Conservation (phyloP, 2,329 filamentous ascomycete species). For the Phyllosticta citribraziliensis region DNA sequence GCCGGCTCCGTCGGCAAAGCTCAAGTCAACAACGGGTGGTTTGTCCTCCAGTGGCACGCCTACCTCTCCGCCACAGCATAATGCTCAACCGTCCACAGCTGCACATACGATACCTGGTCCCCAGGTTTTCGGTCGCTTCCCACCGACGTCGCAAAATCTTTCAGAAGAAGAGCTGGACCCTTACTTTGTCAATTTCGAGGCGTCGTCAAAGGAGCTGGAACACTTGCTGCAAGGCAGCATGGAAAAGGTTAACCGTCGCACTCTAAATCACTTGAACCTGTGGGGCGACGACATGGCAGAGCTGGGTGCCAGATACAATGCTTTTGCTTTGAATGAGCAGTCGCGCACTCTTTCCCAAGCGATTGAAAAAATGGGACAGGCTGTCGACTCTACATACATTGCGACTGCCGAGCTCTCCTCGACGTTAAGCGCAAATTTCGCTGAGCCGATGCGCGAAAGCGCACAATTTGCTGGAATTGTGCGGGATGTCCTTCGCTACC, state of each 20-base stretch:
- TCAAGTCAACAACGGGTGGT: constrained; percentile 48
- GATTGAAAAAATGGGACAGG: constrained; percentile 90
- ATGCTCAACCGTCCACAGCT: constrained; percentile 42
- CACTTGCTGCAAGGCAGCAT: constrained; percentile 81
- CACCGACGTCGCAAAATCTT: constrained; percentile 63
- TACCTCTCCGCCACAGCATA: constrained; percentile 42
- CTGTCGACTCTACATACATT: constrained; percentile 91
- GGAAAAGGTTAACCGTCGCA: constrained; percentile 90
- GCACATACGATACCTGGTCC: constrained; percentile 48
- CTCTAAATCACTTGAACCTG: constrained; percentile 73
- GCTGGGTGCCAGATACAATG: constrained; percentile 90
- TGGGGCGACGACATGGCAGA: constrained; percentile 84
- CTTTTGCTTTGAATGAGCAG: constrained; percentile 88
- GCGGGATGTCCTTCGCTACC: constrained; percentile 74
- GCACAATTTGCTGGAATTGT: constrained; percentile 96
- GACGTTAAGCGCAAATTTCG: constrained; percentile 83
- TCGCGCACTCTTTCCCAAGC: constrained; percentile 80
- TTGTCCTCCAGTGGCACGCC: constrained; percentile 43
- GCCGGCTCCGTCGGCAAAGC: constrained; percentile 74
- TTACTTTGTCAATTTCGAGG: constrained; percentile 90
- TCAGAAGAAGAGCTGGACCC: constrained; percentile 88
- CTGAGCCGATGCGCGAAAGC: constrained; percentile 95
- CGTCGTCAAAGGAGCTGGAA: constrained; percentile 85
- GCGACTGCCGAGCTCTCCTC: constrained; percentile 85
- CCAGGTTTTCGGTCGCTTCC: constrained; percentile 70